phyloP scores from a whole-genome alignment of 2,329 filamentous ascomycete species.

The Triangularia setosa region DNA sequence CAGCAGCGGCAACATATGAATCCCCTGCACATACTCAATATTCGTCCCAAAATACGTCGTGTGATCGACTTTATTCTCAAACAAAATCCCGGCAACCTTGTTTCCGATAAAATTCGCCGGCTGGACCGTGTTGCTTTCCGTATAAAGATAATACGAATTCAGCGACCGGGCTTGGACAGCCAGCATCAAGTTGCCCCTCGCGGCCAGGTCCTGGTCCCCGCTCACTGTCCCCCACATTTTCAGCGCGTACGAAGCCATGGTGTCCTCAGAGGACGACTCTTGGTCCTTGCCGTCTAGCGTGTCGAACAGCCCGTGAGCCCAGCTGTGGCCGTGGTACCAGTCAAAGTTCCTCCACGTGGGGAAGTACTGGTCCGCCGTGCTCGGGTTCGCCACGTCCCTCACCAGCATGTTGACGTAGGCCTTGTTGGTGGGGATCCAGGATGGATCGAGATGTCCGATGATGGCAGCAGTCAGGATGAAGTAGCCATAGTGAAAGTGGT shows the following conservation, averaged over 20 bases:
- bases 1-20: slow-evolving; percentile 78
- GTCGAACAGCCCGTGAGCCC: slow-evolving; percentile 77
- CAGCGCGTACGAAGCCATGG: slow-evolving; percentile 78
- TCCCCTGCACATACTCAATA: slow-evolving; percentile 69
- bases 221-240: slow-evolving; percentile 89
- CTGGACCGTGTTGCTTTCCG: slow-evolving; percentile 62
- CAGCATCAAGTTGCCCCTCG: slow-evolving; percentile 71
- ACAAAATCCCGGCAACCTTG: slow-evolving; percentile 68
- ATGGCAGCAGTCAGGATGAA: slow-evolving; percentile 83
- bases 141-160: slow-evolving; percentile 78
- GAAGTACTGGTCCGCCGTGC: slow-evolving; percentile 66
- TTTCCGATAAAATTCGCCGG: slow-evolving; percentile 77
- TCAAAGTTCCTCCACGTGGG: slow-evolving; percentile 83
- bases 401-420: slow-evolving; percentile 80
- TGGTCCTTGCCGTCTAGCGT: slow-evolving; percentile 72
- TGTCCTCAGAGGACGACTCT: slow-evolving; percentile 88
- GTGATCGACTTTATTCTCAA: slow-evolving; percentile 95
- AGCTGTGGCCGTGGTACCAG: slow-evolving; percentile 92
- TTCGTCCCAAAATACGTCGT: slow-evolving; percentile 81
- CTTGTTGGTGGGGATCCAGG: slow-evolving; percentile 69
- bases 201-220: slow-evolving; percentile 68
- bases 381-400: slow-evolving; percentile 78
- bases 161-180: slow-evolving; percentile 71
- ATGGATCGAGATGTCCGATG: slow-evolving; percentile 72
- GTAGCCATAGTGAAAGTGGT: slow-evolving; percentile 79